phyloP scores from a whole-genome alignment of 202 grass and related monocot species.

The Panicum virgatum region DNA sequence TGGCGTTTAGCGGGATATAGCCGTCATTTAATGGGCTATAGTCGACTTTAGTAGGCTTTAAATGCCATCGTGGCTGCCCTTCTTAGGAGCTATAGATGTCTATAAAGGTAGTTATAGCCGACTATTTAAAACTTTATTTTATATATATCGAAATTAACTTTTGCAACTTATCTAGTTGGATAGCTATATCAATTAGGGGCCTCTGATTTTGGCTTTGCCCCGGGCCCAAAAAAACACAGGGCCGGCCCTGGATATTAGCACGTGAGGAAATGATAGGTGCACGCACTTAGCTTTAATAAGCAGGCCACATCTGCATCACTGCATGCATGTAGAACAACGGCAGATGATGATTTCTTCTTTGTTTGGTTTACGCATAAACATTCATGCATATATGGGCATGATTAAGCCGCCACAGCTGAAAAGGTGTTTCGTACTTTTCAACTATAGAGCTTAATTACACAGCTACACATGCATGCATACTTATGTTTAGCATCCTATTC shows the following conservation, averaged over 20 bases:
- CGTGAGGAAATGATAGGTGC: slow-evolving; percentile 8
- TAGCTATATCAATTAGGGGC: too few relatives aligned
- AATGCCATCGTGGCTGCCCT: too few relatives aligned
- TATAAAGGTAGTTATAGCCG: too few relatives aligned
- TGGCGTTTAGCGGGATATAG: too few relatives aligned
- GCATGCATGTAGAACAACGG: background rate
- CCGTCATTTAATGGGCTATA: too few relatives aligned
- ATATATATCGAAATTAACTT: too few relatives aligned
- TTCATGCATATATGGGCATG: background rate
- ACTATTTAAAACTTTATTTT: too few relatives aligned
- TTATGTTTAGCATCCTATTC: background rate
- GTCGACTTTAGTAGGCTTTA: too few relatives aligned
- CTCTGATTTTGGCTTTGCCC: too few relatives aligned
- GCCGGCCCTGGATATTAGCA: background rate
- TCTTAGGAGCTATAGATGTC: too few relatives aligned
- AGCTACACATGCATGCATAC: background rate
- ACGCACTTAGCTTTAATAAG: background rate
- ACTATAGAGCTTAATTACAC: background rate
- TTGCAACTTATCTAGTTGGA: too few relatives aligned
- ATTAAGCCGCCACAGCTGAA: background rate
- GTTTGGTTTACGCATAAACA: background rate
- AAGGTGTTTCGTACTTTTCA: background rate
- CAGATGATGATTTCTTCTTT: background rate
- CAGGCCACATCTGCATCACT: background rate
- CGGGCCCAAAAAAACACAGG: too few relatives aligned